Base-by-base conservation (phyloP, 805 yeast genomes). In the Kodamaea hsintzibuensis region DNA sequence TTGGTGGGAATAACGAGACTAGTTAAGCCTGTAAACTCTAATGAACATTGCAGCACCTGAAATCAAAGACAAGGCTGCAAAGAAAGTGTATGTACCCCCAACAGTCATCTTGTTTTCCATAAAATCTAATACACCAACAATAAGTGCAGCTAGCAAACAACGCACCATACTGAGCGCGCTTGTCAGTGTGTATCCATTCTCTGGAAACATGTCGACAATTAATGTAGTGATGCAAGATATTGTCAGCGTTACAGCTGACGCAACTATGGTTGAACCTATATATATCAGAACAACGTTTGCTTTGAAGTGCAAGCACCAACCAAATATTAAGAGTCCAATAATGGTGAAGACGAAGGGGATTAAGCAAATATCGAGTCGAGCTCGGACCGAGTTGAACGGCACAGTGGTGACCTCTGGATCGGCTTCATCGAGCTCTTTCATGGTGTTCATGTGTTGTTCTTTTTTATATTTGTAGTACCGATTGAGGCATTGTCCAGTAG, bases 61-160 rank as follows among this genome's bases (percentile, higher is more conserved):
- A 13, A 53, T 10, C 1, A 55, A 12, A 33, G 78, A 72, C 1
- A 86, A 45, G 0, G 77, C 85, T 1, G 85, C 84, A 75, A 89
- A 66, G n/a, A 91, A 74, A 0, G 95, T 84, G 62, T 84, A 89
- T 1, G 88, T 81, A 10, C 96, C 95, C 1, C 96, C 96, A 9
- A 82, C 66, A 0, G 81, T 81, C 81, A 91, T 73, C 0, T 70
- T 56, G 0, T 52, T 50, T 14, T 77, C 72, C 92, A 91, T 86
- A 49, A 70, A 77, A 16, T 83, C 79, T 19, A 89, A 73, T 1
- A 84, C 84, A 0, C 88, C 95, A 16, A 86, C 76, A 40, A 87
- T 83, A 0, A 82, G 76, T 0, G 96, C 96, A 30, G 87, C 85
- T 47, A 82, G 62, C 12, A 81, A 71, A 65, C 97, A 91, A 58